These are phyloP conservation scores for Termitomyces sp. DNA, from an alignment of 1,284 basidiomycete species.

Conservation along the genomic window DNA sequence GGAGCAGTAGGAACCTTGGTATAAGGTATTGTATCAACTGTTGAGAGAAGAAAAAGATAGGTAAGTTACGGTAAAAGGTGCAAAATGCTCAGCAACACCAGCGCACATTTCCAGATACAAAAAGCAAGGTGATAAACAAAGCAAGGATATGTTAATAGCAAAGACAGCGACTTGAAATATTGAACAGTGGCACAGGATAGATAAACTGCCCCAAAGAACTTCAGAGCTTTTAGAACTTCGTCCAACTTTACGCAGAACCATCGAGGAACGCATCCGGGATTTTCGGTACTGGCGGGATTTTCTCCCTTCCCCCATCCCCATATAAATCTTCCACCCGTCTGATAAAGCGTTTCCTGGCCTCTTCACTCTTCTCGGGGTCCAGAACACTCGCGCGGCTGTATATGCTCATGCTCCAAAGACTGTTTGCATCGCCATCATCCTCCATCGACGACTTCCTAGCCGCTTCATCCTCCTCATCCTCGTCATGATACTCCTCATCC, in stretches of 20 bases:
- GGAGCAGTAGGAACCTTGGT: not conserved
- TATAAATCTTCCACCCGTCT: constrained; percentile 49
- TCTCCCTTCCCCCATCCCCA: constrained; percentile 33
- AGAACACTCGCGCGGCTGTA: constrained; percentile 49
- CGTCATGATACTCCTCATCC: constrained; percentile 11
- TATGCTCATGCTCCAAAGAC: constrained; percentile 42
- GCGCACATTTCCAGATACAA: constrained; percentile 9
- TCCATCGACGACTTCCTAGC: constrained; percentile 15
- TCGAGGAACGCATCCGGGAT: constrained; percentile 27
- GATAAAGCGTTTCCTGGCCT: constrained; percentile 45
- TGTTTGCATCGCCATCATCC: constrained; percentile 27
- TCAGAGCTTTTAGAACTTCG: constrained; percentile 12
- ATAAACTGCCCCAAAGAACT: not conserved
- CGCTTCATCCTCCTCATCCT: constrained; percentile 12
- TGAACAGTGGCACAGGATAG: not conserved
- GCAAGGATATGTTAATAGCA: constrained; percentile 1
- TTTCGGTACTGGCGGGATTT: constrained; percentile 42
- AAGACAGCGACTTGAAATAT: constrained; percentile 1
- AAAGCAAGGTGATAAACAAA: not conserved
- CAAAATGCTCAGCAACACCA: constrained; percentile 10
- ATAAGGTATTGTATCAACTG: not conserved
- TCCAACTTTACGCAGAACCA: constrained; percentile 14
- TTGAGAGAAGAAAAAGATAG: not conserved
- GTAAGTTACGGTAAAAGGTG: not conserved
- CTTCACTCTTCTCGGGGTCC: constrained; percentile 48